These are phyloP conservation scores for Aquilaria sinensis DNA, from an alignment of 345 rosid genomes.

Conservation along the genomic window DNA sequence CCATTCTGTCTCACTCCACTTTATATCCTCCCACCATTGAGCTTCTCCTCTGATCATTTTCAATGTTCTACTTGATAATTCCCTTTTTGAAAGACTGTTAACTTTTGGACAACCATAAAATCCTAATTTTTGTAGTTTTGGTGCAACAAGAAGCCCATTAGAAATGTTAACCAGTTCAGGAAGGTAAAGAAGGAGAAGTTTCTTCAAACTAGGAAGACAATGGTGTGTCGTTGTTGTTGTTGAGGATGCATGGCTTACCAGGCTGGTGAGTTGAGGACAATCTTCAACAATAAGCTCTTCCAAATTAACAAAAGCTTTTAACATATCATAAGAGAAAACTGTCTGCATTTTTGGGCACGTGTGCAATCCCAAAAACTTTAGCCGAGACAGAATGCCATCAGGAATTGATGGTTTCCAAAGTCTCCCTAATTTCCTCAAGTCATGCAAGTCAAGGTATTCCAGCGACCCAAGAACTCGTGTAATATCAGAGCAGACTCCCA, in stretches of 20 bases:
- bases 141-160: constrained; percentile 1
- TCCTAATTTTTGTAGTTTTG: constrained; percentile 4
- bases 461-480: constrained; percentile 5
- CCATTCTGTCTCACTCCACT: constrained; percentile 2
- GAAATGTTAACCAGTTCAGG: constrained; percentile 9
- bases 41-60: constrained; percentile 7
- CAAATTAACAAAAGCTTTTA: constrained; percentile 6
- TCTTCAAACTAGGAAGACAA: constrained; percentile 2
- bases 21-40: constrained; percentile 8
- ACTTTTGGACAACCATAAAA: constrained; percentile 10
- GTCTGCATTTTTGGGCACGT: constrained; percentile 3
- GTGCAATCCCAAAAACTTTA: constrained; percentile 17
- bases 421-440: constrained; percentile 8
- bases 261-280: constrained; percentile 5
- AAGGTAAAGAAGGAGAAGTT: constrained; percentile 7
- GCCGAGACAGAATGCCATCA: not conserved
- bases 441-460: constrained; percentile 12
- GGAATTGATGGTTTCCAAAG: constrained; percentile 14
- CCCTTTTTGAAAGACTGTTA: not conserved
- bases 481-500: not conserved
- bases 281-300: constrained; percentile 17
- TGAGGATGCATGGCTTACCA: not conserved
- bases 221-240: not conserved
- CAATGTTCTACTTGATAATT: not conserved
- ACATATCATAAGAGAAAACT: constrained; percentile 7